Base-by-base conservation (phyloP, 805 yeast genomes). In the Myxozyma kluyveri region DNA sequence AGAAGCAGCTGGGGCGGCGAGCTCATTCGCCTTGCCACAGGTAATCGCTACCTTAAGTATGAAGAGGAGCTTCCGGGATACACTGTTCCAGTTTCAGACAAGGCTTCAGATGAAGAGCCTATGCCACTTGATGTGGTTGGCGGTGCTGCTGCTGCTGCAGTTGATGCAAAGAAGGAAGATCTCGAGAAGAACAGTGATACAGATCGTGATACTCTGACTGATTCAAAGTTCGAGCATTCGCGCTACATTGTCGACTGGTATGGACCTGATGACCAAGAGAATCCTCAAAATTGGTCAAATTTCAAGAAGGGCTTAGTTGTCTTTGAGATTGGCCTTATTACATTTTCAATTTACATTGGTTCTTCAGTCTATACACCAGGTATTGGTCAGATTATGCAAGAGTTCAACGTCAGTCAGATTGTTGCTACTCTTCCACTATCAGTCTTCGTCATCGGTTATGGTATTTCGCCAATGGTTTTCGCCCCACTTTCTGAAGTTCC, bases 401-500 rank as follows among this genome's bases (percentile, higher is more conserved):
- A 79, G 41, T 78, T 79, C 59, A 56, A 67, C n/a, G 72, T 77
- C 4, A 68, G 75, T 14, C 66, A 66, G 29, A 74, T 72, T 4
- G 71, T 72, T 3, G 80, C 81, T 0, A 68, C 75, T 0, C 67
- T 82, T 32, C 81, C 82, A 2, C 69, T 82, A 59, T 68, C 83
- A 0, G 56, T 80, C 35, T 82, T 76, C 56, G 81, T 81, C 6
- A 59, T 80, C 26, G 86, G 85, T 6, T 81, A 82, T 61, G 86
- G 82, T 47, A 45, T 80, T 18, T 41, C 45, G 1, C 84, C 85
- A 1, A 70, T 81, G 71, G 54, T 80, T 1, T 76, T 80, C 47
- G 76, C 84, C 0, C 86, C 86, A 2, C 59, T 82, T 54, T 75
- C 82, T 10, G 86, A 82, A 62, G 72, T 77, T 43, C 77, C 81